phyloP scores from a whole-genome alignment of 2,329 filamentous ascomycete genomes.

The Emmonsia crescens region DNA sequence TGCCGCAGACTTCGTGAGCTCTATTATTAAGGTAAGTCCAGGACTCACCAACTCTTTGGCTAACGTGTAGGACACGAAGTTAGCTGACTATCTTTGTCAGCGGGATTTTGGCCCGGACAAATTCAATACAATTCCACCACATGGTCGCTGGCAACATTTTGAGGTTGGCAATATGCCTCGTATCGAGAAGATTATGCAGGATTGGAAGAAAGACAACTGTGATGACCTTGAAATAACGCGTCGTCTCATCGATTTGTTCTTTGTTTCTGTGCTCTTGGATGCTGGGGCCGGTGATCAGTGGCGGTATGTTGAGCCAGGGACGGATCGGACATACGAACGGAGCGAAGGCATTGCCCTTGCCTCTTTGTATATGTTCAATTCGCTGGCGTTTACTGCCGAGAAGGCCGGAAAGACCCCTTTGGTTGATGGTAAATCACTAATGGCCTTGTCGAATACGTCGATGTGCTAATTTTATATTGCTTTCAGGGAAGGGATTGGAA shows the following conservation, averaged over 20 bases:
- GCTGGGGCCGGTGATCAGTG: constrained; percentile 44
- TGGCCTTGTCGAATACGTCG: not conserved
- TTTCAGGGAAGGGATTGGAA: constrained; percentile 24
- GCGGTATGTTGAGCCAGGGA: constrained; percentile 35
- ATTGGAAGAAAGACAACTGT: constrained; percentile 33
- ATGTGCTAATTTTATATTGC: constrained; percentile 9
- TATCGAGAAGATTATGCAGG: constrained; percentile 32
- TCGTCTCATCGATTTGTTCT: constrained; percentile 50
- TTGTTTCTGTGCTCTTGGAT: constrained; percentile 49
- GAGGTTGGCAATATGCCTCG: constrained; percentile 46
- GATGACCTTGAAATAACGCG: constrained; percentile 40
- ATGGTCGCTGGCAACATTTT: constrained; percentile 53
- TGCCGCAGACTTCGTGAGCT: constrained; percentile 34
- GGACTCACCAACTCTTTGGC: not conserved
- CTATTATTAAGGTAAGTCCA: constrained; percentile 32
- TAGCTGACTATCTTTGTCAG: constrained; percentile 20
- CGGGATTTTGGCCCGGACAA: constrained; percentile 42
- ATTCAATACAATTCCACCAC: constrained; percentile 41
- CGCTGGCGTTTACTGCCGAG: constrained; percentile 28
- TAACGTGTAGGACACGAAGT: no score
- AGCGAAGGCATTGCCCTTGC: constrained; percentile 45
- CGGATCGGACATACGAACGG: constrained; percentile 24
- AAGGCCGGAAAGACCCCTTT: constrained; percentile 10
- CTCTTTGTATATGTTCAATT: constrained; percentile 40
- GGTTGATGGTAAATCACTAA: constrained; percentile 27